Percentiles rank a stretch among this genome's conserved stretches.
phyloP scores from a whole-genome alignment of 176 grass and related monocot genomes.

The Aegilops umbellulata region DNA sequence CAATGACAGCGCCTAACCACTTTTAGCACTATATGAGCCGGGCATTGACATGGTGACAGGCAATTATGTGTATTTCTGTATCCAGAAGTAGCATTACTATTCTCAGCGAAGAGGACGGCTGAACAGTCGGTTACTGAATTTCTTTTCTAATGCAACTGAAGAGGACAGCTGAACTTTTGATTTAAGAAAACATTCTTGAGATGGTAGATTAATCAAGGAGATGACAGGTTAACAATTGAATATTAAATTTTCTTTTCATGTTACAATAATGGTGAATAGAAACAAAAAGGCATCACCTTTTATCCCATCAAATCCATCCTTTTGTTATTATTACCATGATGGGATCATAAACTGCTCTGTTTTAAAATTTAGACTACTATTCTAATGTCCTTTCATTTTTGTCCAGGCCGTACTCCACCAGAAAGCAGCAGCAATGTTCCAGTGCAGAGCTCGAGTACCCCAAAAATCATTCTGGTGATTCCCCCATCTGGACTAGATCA shows the following conservation, averaged over 20 bases:
- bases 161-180: conserved; percentile 19
- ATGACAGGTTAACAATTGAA: conserved; percentile 1
- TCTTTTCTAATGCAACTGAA: conserved; percentile 15
- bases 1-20: neutral
- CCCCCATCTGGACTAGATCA: conserved; percentile 3
- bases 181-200: neutral
- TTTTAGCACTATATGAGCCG: conserved; percentile 26
- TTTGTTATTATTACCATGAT: conserved; percentile 13
- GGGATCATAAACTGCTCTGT: neutral
- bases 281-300: conserved; percentile 3
- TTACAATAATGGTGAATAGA: neutral
- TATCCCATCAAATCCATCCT: conserved; percentile 12
- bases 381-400: conserved; percentile 12
- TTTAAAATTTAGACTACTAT: neutral
- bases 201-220: conserved; percentile 16
- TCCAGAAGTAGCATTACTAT: conserved; percentile 21
- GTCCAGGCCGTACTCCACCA: conserved; percentile 40
- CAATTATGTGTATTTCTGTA: neutral
- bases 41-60: neutral
- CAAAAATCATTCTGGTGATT: conserved; percentile 73
- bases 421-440: conserved; percentile 40
- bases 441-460: conserved; percentile 43
- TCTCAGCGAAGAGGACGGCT: conserved; percentile 23
- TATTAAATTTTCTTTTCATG: neutral
- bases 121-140: conserved; percentile 28